A percentile compares a stretch with the other conserved stretches of the same genome.
Evolutionary conservation across 208 protist species (phyloP).

Genomic region (Crithidia thermophila): DNA sequence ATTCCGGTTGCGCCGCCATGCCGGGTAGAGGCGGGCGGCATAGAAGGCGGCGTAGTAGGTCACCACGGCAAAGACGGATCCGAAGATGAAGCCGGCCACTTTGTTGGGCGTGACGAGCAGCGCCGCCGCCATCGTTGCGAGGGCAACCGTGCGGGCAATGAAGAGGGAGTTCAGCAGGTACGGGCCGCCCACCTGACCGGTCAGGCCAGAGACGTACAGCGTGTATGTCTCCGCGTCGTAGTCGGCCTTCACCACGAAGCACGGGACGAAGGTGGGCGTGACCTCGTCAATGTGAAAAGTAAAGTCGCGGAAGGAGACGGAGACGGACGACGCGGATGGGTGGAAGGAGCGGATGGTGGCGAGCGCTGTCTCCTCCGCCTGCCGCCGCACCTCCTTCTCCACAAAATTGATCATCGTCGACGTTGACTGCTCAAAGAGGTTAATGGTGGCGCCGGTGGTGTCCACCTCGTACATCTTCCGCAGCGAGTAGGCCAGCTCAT

Average conservation of each 20-base stretch:
- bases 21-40: slow-evolving; percentile 55
- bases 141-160: slow-evolving; percentile 46
- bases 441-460: slow-evolving; percentile 69
- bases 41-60: slow-evolving; percentile 83
- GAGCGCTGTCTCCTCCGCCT: slow-evolving; percentile 54
- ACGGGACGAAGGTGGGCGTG: slow-evolving; percentile 80
- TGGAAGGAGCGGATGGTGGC: slow-evolving; percentile 66
- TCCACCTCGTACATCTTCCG: slow-evolving; percentile 65
- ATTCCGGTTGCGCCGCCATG: slow-evolving; percentile 53
- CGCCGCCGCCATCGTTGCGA: slow-evolving; percentile 26
- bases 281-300: slow-evolving; percentile 63
- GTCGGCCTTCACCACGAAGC: slow-evolving; percentile 77
- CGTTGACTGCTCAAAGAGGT: slow-evolving; percentile 91
- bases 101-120: slow-evolving; percentile 76
- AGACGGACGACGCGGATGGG: slow-evolving; percentile 53
- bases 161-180: slow-evolving; percentile 82
- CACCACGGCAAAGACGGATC: slow-evolving; percentile 35
- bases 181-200: slow-evolving; percentile 69
- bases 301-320: slow-evolving; percentile 59
- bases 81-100: slow-evolving; percentile 57
- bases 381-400: slow-evolving; percentile 47
- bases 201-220: slow-evolving; percentile 74
- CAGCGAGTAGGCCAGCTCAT: slow-evolving; percentile 56
- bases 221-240: slow-evolving; percentile 83
- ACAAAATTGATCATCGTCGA: slow-evolving; percentile 63